Evolutionary conservation across 768 basidiomycete genomes (phyloP), one percentile per base, ranked within the genome.

Genomic region (Clavaria fumosa): DNA sequence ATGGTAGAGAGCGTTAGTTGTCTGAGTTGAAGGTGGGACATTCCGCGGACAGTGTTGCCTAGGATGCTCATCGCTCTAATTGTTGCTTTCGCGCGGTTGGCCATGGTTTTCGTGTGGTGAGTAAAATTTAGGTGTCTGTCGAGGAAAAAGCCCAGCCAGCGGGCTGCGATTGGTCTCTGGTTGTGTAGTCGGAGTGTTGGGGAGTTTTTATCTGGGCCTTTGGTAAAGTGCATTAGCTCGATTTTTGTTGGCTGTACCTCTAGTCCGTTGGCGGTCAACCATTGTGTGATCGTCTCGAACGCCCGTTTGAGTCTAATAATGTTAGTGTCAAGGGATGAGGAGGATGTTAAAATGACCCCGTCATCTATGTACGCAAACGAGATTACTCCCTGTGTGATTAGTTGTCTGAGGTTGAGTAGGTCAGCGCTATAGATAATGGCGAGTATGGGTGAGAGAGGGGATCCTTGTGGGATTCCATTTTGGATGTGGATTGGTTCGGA

Each of bases 91-190:
- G 57, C 62, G 6, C 46, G 35, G 3, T 43, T 49, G 0, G 54
- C 41, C 7, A 53, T 37, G 0, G 43, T 41, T 6, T 51, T 46
- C 3, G 54, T 47, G 26, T 63, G 62, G 7, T 52, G 40, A 14
- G 51, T 45, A 46, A 63, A 64, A 0, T 18, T 28, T 0, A 64
- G 55, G 34, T 54, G 49, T 1, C 48, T 23, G 47, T 62, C 59
- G 7, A 61, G 50, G 43, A 45, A 43, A 0, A 62, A 45, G 0
- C 59, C 61, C 0, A 63, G 57, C 56, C 61, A n/a, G n/a, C n/a
- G n/a, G n/a, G n/a, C n/a, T n/a, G n/a, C n/a, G n/a, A n/a, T n/a
- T n/a, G n/a, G n/a, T n/a, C n/a, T n/a, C n/a, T n/a, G n/a, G n/a
- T n/a, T n/a, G n/a, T n/a, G n/a, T n/a, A n/a, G n/a, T n/a, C n/a